Base-by-base conservation (phyloP, 1,284 basidiomycete species). In the Chiua sp. region DNA sequence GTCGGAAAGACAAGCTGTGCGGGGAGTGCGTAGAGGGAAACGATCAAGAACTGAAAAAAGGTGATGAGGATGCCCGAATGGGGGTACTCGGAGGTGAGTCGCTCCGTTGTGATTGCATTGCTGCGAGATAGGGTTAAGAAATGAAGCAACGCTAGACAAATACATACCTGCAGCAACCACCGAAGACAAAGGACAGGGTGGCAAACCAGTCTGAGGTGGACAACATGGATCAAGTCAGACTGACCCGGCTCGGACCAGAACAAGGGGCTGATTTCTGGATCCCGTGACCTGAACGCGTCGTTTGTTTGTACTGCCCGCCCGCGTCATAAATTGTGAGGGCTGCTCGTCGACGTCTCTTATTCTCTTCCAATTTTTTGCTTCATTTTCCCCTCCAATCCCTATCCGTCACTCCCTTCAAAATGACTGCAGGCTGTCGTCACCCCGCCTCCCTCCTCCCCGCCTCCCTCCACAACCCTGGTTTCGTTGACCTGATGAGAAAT, bases 41-140 rank as follows among this genome's bases (percentile, higher is more conserved):
- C 87, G 67, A 90, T 73, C 55, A 91, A 63, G 75, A 95, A 96
- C 74, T 96, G 94, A 49, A 88, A 82, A 67, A 95, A 91, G 0
- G 94, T 96, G 69, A 96, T 87, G 56, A 96, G 83, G 23, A 90
- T 86, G 57, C 94, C 94, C 53, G 86, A 77, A 28, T 80, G 76
- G 13, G 90, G 87, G 67, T 88, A 81, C 53, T 82, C 75, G 5
- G 84, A 80, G 3, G 88, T 91, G 22, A 91, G 75, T 63, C 86
- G 82, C 72, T 92, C 90, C 3, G 88, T 75, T 2, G 90, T 87
- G 55, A 91, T 79, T 33, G 91, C 91, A 72, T 92, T 92, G 67
- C 88, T 69, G 4, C 10, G 20, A 13, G 1, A 13, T 3, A 26
- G 5, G 26, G 18, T 18, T 20, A 39, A 18, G 4, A 20, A 20